Percentiles rank a stretch among this genome's conserved stretches.
phyloP scores from a whole-genome alignment of 2,329 filamentous ascomycete species.

The Ceratocystis diversiconidia region DNA sequence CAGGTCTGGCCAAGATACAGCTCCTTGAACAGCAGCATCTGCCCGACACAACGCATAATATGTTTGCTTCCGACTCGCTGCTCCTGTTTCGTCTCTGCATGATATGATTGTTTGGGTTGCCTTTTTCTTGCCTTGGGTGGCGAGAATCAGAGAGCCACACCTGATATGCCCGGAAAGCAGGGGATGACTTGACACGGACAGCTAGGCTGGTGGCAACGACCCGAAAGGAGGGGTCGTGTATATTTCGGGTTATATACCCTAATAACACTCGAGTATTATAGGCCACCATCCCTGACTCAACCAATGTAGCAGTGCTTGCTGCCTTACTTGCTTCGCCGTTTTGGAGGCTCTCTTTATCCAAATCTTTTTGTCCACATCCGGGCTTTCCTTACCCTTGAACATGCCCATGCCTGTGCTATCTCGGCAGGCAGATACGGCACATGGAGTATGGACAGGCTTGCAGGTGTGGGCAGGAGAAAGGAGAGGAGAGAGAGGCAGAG shows the following conservation, averaged over 20 bases:
- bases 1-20: background rate
- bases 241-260: background rate
- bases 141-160: background rate
- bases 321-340: background rate
- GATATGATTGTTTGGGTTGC: background rate
- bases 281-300: background rate
- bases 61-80: too few relatives aligned
- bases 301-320: background rate
- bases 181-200: background rate
- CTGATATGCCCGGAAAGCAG: background rate
- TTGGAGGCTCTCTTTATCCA: background rate
- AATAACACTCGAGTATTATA: background rate
- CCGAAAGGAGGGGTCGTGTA: too few relatives aligned
- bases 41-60: background rate
- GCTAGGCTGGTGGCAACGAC: background rate
- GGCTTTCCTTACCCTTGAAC: background rate
- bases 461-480: background rate
- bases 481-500: background rate
- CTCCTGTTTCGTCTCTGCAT: too few relatives aligned
- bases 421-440: background rate
- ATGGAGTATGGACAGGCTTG: background rate
- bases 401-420: background rate
- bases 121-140: background rate
- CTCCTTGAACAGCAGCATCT: too few relatives aligned
- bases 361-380: background rate